Evolutionary conservation across 805 yeast species (phyloP), one percentile per base, ranked within the genome.

Genomic region (Clavispora santaluciae): DNA sequence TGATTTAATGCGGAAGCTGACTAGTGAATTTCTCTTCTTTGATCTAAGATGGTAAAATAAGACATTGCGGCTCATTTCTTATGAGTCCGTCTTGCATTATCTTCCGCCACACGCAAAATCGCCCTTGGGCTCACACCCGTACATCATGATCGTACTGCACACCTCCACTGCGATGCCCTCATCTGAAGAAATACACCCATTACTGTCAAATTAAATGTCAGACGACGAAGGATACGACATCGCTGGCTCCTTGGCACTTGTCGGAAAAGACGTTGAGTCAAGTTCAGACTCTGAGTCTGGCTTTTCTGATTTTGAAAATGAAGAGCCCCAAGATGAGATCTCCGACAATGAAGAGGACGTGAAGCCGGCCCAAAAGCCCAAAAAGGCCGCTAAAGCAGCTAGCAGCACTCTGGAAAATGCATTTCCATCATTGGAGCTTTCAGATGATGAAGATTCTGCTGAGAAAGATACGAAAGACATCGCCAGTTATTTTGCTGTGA

Each of bases 141-240:
- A 21, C 38, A 36, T 25, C 38, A 24, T 8, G 4, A 13, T n/a
- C 4, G 29, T 12, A 12, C 28, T 35, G 36, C 42, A 34, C 36
- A 35, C 36, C 28, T 41, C 42, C 41, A 38, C 35, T 43, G 52
- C 54, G 54, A 50, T 50, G 54, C 54, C 49, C 54, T 50, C 39
- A 52, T 31, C 39, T 21, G 7, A 33, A 33, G 18, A 22, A 20
- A 15, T n/a, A 33, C 12, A 21, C 17, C 22, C 22, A 18, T 20
- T n/a, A 31, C 22, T n/a, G n/a, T n/a, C 20, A 3, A 36, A 12
- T 15, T 22, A 35, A 40, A 50, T 50, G 54, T 50, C 54, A 6
- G 54, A 51, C 49, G 77, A 71, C 51, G 79, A 72, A 43, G 79
- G 69, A 5, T 73, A 65, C 54, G 88, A 83, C 56, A 83, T 83